Evolutionary conservation across 768 basidiomycete species (phyloP), one percentile per base, ranked within the genome.

Genomic region (Pleurotus tuoliensis): DNA sequence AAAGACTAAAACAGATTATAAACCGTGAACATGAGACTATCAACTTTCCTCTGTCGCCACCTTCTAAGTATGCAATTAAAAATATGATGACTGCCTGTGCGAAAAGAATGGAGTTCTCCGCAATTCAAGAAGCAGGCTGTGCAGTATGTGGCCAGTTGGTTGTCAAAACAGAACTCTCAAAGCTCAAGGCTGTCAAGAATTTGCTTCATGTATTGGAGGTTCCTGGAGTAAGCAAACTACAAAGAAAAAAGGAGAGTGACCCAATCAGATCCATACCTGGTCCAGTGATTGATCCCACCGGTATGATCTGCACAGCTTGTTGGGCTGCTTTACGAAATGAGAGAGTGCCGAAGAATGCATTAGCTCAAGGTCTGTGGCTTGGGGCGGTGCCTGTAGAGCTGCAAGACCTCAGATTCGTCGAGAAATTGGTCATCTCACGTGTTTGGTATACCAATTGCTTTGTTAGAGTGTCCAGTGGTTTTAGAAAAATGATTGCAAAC

Each of bases 331-430:
- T 62, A 9, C 20, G 27, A 13, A 58, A 50, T n/a, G 48, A 39
- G n/a, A 62, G 54, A 22, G 46, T 50, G 15, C 64, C 66, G 12
- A 30, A 38, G 16, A 30, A 57, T 43, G 57, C 66, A 4, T 50
- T 73, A n/a, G 69, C 69, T 1, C 68, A 69, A 63, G 69, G 69
- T 2, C 47, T 71, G 1, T 73, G 70, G 69, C 8, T 73, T 11
- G 71, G 71, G 7, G 60, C 65, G 3, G 61, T 70, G 3, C 71
- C 68, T 9, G 0, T 12, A 3, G 62, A 63, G 40, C 47, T 73
- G 11, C n/a, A 56, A 22, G 25, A 46, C 12, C 56, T 73, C 1
- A 59, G 39, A 13, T 69, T 61, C 47, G 47, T 57, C 6, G 71
- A 73, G 56, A 60, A 64, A 48, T 12, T 69, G 25, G 8, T 51